phyloP scores from a whole-genome alignment of 305 asterid genomes.

The Solanum chacoense region DNA sequence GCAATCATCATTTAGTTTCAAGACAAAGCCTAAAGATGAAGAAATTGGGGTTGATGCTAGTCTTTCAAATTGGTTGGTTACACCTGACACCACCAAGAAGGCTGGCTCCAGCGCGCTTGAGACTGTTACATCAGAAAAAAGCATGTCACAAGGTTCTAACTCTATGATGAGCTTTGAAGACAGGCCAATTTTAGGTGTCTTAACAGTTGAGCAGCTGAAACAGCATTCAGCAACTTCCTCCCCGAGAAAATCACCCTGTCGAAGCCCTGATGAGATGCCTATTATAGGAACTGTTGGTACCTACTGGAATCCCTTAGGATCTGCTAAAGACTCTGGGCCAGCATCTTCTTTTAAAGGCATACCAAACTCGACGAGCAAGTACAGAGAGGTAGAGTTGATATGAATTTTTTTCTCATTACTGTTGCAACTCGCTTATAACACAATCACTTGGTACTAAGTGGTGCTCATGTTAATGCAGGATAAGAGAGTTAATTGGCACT shows the following conservation, averaged over 20 bases:
- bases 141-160: slow-evolving; percentile 31
- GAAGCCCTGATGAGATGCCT: slow-evolving; percentile 86
- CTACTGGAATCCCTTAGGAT: slow-evolving; percentile 53
- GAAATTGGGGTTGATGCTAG: slow-evolving; percentile 76
- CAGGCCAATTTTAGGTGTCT: slow-evolving; percentile 91
- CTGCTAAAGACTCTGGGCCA: slow-evolving; percentile 24
- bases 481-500: slow-evolving; percentile 69
- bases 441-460: not conserved
- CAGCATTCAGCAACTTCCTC: slow-evolving; percentile 49
- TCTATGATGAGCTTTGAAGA: slow-evolving; percentile 57
- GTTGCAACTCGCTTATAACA: not conserved
- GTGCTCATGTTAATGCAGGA: slow-evolving; percentile 41
- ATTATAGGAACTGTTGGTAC: slow-evolving; percentile 86
- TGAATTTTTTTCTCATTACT: slow-evolving; percentile 1
- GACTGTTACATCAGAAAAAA: slow-evolving; percentile 20
- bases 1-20: slow-evolving; percentile 23
- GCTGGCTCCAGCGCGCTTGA: slow-evolving; percentile 32
- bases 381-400: slow-evolving; percentile 57
- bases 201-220: slow-evolving; percentile 82
- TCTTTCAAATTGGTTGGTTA: slow-evolving; percentile 77
- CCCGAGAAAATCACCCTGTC: slow-evolving; percentile 67
- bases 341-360: slow-evolving; percentile 62
- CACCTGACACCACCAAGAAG: slow-evolving; percentile 32
- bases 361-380: slow-evolving; percentile 80
- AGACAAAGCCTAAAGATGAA: slow-evolving; percentile 33